Percentiles rank a stretch among this genome's conserved stretches.
Evolutionary conservation across 176 grass and related monocot species (phyloP).

Genomic region (Musa troglodytarum): DNA sequence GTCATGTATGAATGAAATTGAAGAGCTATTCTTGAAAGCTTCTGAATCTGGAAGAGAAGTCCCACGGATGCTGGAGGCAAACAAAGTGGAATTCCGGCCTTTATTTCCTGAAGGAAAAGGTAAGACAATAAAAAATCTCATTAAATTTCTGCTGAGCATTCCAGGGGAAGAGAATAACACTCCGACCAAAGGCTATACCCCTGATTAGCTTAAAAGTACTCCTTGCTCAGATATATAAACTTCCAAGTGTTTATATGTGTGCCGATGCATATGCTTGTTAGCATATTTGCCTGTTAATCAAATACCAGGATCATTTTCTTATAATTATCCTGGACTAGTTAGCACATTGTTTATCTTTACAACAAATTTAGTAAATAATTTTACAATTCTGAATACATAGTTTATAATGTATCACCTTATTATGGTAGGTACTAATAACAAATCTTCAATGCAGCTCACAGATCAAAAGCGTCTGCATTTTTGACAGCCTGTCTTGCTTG

Average conservation of each 20-base stretch:
- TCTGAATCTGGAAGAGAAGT: conserved; percentile 96
- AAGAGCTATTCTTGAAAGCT: conserved; percentile 67
- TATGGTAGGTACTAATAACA: background rate
- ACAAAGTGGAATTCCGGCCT: conserved; percentile 74
- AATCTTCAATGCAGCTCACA: conserved; percentile 35
- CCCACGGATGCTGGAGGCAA: conserved; percentile 93
- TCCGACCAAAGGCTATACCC: too few species aligned
- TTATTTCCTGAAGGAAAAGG: conserved; percentile 59
- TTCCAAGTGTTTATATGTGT: too few species aligned
- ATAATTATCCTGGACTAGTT: background rate
- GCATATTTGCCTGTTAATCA: background rate
- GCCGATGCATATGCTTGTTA: background rate
- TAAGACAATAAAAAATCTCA: conserved; percentile 9
- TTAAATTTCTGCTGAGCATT: background rate
- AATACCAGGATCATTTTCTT: background rate
- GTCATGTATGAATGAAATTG: conserved; percentile 78
- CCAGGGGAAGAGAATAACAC: background rate
- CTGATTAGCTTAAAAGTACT: too few species aligned
- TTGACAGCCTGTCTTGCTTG: conserved; percentile 64
- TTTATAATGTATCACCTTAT: too few species aligned
- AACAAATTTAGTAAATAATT: background rate
- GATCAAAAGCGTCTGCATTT: conserved; percentile 44
- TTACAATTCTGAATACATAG: too few species aligned
- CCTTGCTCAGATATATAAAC: too few species aligned
- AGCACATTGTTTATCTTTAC: background rate